These are phyloP conservation scores for Rhinocladiella similis DNA, from an alignment of 2,329 filamentous ascomycete species.

Conservation along the genomic window DNA sequence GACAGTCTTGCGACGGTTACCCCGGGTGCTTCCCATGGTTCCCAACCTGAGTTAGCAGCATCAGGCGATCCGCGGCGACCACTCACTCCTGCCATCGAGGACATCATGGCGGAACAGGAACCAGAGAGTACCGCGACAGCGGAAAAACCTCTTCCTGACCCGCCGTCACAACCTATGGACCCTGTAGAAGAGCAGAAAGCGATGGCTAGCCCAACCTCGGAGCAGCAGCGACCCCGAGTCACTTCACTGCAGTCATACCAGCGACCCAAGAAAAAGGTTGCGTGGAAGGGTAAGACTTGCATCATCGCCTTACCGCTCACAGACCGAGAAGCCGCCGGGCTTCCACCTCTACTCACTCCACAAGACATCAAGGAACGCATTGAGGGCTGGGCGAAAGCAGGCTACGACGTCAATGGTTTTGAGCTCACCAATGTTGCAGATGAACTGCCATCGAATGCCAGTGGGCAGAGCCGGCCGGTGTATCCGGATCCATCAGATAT, in stretches of 20 bases:
- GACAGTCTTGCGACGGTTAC: conserved; percentile 29
- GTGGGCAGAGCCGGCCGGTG: conserved; percentile 43
- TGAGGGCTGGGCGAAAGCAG: conserved; percentile 43
- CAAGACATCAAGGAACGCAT: conserved; percentile 42
- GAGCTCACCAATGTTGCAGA: conserved; percentile 31
- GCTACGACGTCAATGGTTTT: conserved; percentile 45
- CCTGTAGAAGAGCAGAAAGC: conserved; percentile 9
- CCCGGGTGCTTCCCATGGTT: conserved; percentile 29
- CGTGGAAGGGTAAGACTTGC: conserved; percentile 75
- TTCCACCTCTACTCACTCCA: conserved; percentile 39
- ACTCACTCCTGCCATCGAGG: conserved; percentile 4
- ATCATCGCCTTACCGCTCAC: conserved; percentile 69
- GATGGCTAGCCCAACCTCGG: conserved; percentile 27
- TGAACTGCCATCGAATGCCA: conserved; percentile 1
- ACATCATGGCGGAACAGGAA: conserved; percentile 11
- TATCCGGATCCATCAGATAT: conserved; percentile 44
- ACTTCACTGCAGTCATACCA: conserved; percentile 32
- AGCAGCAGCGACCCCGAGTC: conserved; percentile 51
- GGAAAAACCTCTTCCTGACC: conserved; percentile 8
- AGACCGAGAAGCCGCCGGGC: conserved; percentile 60
- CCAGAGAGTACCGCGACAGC: neutral
- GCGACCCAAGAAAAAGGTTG: conserved; percentile 66
- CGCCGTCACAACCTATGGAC: conserved; percentile 6
- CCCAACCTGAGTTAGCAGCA: conserved; percentile 9
- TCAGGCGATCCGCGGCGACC: conserved; percentile 5